Base-by-base conservation (phyloP, 1,284 basidiomycete species). In the Cryptococcus sp. region DNA sequence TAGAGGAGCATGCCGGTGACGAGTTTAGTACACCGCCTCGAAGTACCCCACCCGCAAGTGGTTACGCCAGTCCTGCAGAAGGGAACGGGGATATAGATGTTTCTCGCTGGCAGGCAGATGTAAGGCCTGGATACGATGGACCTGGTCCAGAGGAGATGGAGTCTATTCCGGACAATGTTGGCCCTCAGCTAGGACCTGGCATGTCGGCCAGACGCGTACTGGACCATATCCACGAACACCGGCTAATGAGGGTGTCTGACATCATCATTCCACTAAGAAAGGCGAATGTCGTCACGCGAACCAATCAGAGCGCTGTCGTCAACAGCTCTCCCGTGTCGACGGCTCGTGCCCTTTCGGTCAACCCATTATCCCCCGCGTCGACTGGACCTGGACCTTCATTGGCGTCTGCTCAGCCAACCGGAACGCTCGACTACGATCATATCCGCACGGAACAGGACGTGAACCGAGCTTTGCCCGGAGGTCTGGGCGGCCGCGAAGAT, bases 141-240 rank as follows among this genome's bases (percentile, higher is more conserved):
- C n/a, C n/a, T n/a, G 31, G 41, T 23, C 64, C 61, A 60, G 63
- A 67, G 36, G 21, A 63, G 7, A 62, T 62, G 19, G 25, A 49
- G 2, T 11, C 25, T 10, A 28, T 37, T 5, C 23, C 24, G 7
- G 36, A 16, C 13, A 42, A 55, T 14, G 62, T 64, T 7, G 49
- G 60, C 31, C 69, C 70, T 1, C 63, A 65, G 45, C 53, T 72
- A 19, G 70, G 71, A 19, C 61, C 63, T 0, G 71, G 70, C 14
- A 40, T 64, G 0, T 48, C 66, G 16, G 59, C 66, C 0, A 48
- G 60, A 49, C 48, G 60, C 24, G 59, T 57, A 55, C 48, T 72
- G 4, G 42, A 57, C 22, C 23, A 62, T 0, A 45, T 64, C 1
- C 71, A 73, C 48, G 57, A 60, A 9, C 71, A 73, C 46, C 50